These are phyloP conservation scores for Talaromyces thailandensis DNA, from an alignment of 495 filamentous ascomycete species.

Conservation along the genomic window DNA sequence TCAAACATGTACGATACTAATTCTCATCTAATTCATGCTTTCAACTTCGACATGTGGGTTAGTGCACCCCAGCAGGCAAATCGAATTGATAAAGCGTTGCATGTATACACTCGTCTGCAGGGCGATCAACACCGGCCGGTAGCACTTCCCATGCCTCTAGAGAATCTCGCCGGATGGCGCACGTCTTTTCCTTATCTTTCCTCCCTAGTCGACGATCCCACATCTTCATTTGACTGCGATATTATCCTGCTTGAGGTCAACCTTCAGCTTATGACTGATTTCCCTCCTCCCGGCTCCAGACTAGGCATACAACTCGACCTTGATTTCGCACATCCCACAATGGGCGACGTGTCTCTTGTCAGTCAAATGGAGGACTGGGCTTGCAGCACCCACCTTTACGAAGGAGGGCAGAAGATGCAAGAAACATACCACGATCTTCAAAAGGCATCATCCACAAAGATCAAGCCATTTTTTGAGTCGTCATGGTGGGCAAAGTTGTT, in stretches of 20 bases:
- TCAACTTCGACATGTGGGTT: constrained; percentile 46
- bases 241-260: constrained; percentile 41
- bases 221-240: constrained; percentile 31
- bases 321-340: constrained; percentile 29
- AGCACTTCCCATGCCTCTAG: constrained; percentile 30
- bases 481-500: constrained; percentile 42
- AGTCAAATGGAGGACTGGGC: constrained; percentile 38
- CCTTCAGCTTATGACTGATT: constrained; percentile 36
- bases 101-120: constrained; percentile 43
- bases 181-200: constrained; percentile 35
- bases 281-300: constrained; percentile 30
- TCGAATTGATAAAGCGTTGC: constrained; percentile 31
- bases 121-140: constrained; percentile 28
- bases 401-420: constrained; percentile 24
- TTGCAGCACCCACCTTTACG: constrained; percentile 38
- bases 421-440: constrained; percentile 27
- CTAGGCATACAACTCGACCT: constrained; percentile 37
- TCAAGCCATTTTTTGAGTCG: constrained; percentile 39
- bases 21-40: constrained; percentile 27
- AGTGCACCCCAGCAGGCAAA: constrained; percentile 32
- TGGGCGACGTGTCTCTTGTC: constrained; percentile 26
- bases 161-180: constrained; percentile 36
- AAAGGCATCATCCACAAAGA: constrained; percentile 30
- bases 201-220: constrained; percentile 25
- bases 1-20: constrained; percentile 26